A percentile compares a stretch with the other conserved stretches of the same genome.
These are phyloP conservation scores for Amanita brunnescens DNA, from an alignment of 768 basidiomycete species.

Conservation along the genomic window DNA sequence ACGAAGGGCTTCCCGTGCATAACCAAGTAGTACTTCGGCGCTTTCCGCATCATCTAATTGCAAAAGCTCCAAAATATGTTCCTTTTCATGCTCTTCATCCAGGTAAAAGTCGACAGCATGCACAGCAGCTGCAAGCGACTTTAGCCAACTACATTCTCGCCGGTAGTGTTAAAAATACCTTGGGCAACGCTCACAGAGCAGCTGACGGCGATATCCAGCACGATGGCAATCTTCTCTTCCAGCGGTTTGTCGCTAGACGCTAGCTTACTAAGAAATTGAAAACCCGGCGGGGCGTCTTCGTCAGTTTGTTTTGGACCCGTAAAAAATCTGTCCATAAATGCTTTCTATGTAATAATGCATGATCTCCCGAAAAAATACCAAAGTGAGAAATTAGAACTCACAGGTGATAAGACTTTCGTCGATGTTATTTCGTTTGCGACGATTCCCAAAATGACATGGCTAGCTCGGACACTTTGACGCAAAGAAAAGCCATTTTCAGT, in stretches of 20 bases:
- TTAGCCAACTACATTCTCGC: not conserved
- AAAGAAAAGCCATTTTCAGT: conserved; percentile 26
- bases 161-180: conserved; percentile 15
- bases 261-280: conserved; percentile 30
- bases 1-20: conserved; percentile 46
- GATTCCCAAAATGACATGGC: conserved; percentile 20
- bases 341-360: not conserved
- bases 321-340: conserved; percentile 4
- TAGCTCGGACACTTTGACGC: conserved; percentile 20
- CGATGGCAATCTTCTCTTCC: conserved; percentile 34
- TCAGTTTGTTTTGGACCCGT: conserved; percentile 15
- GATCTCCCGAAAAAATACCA: not conserved
- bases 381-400: not conserved
- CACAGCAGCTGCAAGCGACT: conserved; percentile 23
- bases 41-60: conserved; percentile 23
- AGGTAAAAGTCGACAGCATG: conserved; percentile 48
- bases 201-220: conserved; percentile 38
- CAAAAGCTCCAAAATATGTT: conserved; percentile 31
- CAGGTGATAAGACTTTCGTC: conserved; percentile 2
- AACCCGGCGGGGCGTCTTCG: conserved; percentile 23
- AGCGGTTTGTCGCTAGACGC: conserved; percentile 26
- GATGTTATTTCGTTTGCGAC: conserved; percentile 23
- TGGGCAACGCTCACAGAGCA: conserved; percentile 41
- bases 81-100: conserved; percentile 28
- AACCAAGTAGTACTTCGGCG: conserved; percentile 32